Evolutionary conservation across 495 filamentous ascomycete genomes (phyloP).

Genomic region (Neurospora sp.): DNA sequence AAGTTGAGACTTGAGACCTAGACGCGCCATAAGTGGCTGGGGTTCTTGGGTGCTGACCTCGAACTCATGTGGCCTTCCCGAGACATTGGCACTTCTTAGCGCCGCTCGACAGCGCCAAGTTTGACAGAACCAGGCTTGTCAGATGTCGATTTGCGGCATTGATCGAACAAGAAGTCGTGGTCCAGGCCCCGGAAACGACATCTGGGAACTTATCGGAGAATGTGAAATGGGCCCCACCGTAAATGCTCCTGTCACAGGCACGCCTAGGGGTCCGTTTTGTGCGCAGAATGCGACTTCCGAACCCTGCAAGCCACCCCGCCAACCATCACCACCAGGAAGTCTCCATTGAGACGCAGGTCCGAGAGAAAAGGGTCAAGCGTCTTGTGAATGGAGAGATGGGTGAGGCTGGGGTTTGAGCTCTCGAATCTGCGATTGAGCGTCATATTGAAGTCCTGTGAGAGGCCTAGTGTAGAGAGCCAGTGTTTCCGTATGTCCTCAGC

Average conservation of each 20-base stretch:
- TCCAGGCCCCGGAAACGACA: neutral
- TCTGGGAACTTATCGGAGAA: neutral
- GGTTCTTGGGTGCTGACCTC: conserved; percentile 18
- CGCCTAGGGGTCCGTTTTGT: conserved; percentile 1
- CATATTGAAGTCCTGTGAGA: neutral
- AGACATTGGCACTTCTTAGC: conserved; percentile 4
- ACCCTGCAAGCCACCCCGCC: neutral
- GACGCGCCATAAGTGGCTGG: conserved; percentile 14
- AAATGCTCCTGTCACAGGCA: conserved; percentile 1
- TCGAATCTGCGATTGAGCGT: neutral
- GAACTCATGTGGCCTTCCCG: conserved; percentile 22
- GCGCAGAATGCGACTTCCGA: neutral
- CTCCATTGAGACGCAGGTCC: conserved; percentile 24
- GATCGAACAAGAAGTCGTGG: neutral
- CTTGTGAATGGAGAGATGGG: neutral
- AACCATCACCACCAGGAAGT: conserved; percentile 6
- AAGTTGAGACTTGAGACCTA: conserved; percentile 1
- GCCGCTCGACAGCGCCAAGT: neutral
- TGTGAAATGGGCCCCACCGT: neutral
- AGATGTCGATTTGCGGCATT: neutral
- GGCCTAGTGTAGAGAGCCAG: neutral
- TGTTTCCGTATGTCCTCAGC: neutral
- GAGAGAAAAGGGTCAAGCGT: conserved; percentile 21
- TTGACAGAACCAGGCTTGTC: conserved; percentile 1
- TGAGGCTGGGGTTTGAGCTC: neutral